Percentiles rank a stretch among this genome's conserved stretches.
These are phyloP conservation scores for Cephalotrichum gorgonifer DNA, from an alignment of 2,329 filamentous ascomycete species.

Conservation along the genomic window DNA sequence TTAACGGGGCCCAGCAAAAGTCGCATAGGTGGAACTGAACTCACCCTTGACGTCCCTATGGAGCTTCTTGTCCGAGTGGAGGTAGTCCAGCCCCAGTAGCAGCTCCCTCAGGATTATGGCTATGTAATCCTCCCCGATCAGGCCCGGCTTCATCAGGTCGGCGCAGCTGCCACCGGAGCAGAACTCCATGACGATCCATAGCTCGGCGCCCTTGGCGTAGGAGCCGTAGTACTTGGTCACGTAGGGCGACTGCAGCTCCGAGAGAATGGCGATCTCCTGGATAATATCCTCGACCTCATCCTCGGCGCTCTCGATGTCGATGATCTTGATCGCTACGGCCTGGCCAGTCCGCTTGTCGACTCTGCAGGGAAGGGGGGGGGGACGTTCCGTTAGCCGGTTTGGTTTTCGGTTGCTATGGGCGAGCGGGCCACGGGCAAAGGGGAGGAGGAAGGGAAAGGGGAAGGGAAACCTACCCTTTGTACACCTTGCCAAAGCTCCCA, in stretches of 20 bases:
- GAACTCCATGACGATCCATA: conserved; percentile 99
- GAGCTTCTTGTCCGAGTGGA: conserved; percentile 91
- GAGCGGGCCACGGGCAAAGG: conserved; percentile 6
- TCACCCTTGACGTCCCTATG: conserved; percentile 92
- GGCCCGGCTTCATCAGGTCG: conserved; percentile 87
- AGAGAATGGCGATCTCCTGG: conserved; percentile 94
- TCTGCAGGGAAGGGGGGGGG: conserved; percentile 35
- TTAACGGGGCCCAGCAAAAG: not conserved
- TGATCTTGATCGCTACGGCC: conserved; percentile 94
- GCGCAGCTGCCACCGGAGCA: conserved; percentile 95
- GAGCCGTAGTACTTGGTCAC: conserved; percentile 98
- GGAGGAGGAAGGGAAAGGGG: not conserved
- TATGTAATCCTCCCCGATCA: conserved; percentile 91
- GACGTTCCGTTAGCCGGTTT: not conserved
- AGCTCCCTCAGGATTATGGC: conserved; percentile 89
- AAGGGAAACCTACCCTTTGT: conserved; percentile 67
- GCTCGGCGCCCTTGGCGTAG: conserved; percentile 86
- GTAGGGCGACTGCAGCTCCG: conserved; percentile 88
- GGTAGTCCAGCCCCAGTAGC: conserved; percentile 79
- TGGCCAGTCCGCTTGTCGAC: conserved; percentile 90
- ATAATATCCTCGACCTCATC: conserved; percentile 99
- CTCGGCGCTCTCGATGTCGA: conserved; percentile 97
- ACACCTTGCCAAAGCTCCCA: conserved; percentile 96
- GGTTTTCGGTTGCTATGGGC: not conserved
- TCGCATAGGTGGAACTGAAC: conserved; percentile 10